phyloP scores from a whole-genome alignment of 257 asterid species.

The Nicotiana sylvestris region DNA sequence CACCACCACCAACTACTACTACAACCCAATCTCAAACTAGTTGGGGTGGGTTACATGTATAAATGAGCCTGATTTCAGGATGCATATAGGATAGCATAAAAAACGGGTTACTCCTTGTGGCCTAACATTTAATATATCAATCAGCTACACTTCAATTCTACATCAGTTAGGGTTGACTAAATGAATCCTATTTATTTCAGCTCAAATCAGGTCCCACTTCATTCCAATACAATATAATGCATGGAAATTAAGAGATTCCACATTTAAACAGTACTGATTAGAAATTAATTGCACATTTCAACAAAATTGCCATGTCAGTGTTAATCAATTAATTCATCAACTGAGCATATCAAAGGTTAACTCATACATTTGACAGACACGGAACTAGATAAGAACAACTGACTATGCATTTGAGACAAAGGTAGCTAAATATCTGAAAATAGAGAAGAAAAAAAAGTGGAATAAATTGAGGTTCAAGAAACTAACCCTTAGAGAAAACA shows the following conservation, averaged over 20 bases:
- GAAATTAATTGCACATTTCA: too few relatives aligned
- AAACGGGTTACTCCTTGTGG: background rate
- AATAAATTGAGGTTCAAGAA: background rate
- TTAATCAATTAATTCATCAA: too few relatives aligned
- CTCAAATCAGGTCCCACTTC: background rate
- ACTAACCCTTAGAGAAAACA: constrained; percentile 56
- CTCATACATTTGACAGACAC: too few relatives aligned
- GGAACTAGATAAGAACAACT: too few relatives aligned
- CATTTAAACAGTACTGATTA: background rate
- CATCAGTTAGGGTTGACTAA: too few relatives aligned
- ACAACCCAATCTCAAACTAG: background rate
- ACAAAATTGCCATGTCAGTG: too few relatives aligned
- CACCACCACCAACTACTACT: background rate
- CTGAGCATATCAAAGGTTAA: too few relatives aligned
- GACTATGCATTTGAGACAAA: background rate
- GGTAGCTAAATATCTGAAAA: background rate
- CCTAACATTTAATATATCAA: background rate
- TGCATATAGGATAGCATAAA: background rate
- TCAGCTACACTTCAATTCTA: background rate
- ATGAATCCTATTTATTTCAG: background rate
- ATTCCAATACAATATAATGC: background rate
- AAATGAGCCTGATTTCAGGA: background rate
- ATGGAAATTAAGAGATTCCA: background rate
- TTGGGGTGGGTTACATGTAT: background rate
- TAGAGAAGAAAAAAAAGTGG: too few relatives aligned